A percentile compares a stretch with the other conserved stretches of the same genome.
These are phyloP conservation scores for Penicillium thymicola DNA, from an alignment of 2,329 filamentous ascomycete genomes.

Conservation along the genomic window DNA sequence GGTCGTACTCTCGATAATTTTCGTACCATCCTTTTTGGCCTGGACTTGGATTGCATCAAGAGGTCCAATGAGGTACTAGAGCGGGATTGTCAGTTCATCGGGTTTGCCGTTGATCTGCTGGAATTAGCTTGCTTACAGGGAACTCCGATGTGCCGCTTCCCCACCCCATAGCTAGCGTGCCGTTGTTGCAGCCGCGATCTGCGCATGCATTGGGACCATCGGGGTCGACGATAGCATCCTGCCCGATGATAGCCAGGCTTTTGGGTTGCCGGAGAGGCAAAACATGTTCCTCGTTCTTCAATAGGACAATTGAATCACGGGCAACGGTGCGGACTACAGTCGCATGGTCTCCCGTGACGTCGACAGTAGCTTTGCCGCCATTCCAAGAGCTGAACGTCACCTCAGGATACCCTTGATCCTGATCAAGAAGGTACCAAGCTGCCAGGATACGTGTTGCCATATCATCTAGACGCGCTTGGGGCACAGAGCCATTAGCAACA, in stretches of 20 bases:
- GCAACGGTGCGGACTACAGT: constrained; percentile 42
- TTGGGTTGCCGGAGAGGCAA: constrained; percentile 48
- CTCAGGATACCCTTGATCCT: constrained; percentile 45
- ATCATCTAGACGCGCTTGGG: constrained; percentile 56
- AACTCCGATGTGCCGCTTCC: constrained; percentile 70
- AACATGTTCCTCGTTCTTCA: constrained; percentile 45
- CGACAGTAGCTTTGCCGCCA: constrained; percentile 30
- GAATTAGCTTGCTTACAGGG: constrained; percentile 40
- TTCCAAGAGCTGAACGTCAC: constrained; percentile 49
- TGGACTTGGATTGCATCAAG: constrained; percentile 42
- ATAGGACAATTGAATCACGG: constrained; percentile 45
- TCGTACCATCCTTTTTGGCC: constrained; percentile 38
- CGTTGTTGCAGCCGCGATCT: constrained; percentile 64
- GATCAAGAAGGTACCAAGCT: constrained; percentile 49
- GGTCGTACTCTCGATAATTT: constrained; percentile 42
- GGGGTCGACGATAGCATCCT: constrained; percentile 47
- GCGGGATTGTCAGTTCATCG: neutral
- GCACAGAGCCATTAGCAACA: constrained; percentile 59
- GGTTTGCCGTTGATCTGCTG: neutral
- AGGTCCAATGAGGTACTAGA: constrained; percentile 44
- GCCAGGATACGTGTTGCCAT: constrained; percentile 56
- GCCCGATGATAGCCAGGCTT: constrained; percentile 50
- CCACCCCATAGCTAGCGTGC: constrained; percentile 70
- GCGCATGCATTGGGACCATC: constrained; percentile 52
- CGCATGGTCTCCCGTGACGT: constrained; percentile 42